phyloP scores from a whole-genome alignment of 1,284 basidiomycete species.

The Puccinia horiana region DNA sequence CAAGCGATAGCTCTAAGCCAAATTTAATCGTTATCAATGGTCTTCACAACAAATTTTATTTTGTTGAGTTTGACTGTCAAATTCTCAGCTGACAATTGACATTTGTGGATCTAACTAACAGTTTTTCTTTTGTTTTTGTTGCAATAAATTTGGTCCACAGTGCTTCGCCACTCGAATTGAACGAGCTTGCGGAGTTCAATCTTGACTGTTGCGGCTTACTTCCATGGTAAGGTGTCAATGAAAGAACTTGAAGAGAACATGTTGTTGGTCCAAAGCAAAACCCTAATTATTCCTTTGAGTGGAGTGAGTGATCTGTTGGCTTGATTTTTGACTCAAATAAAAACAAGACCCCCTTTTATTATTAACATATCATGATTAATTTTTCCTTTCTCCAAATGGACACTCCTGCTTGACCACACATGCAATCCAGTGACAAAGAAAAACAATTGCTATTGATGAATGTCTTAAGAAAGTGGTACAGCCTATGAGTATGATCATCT shows the following conservation, averaged over 20 bases:
- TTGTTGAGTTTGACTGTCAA: no score
- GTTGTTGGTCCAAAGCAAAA: constrained; percentile 86
- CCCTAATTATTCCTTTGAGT: constrained; percentile 88
- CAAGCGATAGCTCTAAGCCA: no score
- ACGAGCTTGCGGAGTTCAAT: constrained; percentile 68
- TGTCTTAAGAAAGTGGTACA: no score
- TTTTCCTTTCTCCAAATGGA: neutral
- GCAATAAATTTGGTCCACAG: constrained; percentile 90
- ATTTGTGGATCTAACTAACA: constrained; percentile 52
- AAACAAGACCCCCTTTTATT: neutral
- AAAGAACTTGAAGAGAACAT: constrained; percentile 97
- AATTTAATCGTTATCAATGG: no score
- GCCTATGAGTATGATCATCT: no score
- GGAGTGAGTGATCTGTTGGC: constrained; percentile 55
- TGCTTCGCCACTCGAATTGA: constrained; percentile 65
- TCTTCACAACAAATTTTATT: no score
- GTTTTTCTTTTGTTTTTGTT: constrained; percentile 70
- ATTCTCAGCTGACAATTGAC: neutral
- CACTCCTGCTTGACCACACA: no score
- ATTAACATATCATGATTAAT: neutral
- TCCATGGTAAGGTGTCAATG: constrained; percentile 98
- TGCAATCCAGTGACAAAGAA: no score
- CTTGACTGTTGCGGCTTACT: constrained; percentile 84
- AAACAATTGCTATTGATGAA: no score
- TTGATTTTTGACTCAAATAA: constrained; percentile 43